Evolutionary conservation across 164 flowering plant genomes (phyloP), one percentile per base, ranked within the genome.

Genomic region (Macadamia integrifolia): DNA sequence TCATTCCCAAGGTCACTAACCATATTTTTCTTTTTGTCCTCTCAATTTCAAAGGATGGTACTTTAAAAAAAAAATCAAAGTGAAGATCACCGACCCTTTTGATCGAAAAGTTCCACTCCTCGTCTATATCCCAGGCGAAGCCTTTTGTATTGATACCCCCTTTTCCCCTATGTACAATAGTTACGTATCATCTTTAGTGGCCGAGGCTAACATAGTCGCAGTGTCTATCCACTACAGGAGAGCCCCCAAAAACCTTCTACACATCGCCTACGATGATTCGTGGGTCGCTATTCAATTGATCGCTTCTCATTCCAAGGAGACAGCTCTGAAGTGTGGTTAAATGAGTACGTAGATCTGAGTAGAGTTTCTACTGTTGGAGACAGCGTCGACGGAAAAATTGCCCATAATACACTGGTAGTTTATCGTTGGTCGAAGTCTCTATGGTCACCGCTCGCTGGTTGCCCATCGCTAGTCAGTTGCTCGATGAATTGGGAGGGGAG

Each of bases 171-270:
- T 14, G 14, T 43, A 70, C 65, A 76, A 77, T 40, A 18, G 31
- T 29, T 73, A 63, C 68, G 49, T 81, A 17, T 74, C 66, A 61
- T 1, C 8, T 42, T 4, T 82, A 23, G 77, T 59, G 15, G 61
- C 75, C 6, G 46, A 70, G 23, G 73, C 79, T 12, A 46, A 66
- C 1, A 65, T 66, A 1, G 9, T 84, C 1, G 75, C 71, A 1
- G 77, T 84, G 3, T 82, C 85, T 0, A 74, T 84, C 2, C 80
- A 82, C 13, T 84, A 84, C 72, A 57, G 84, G 50, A 64, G 73
- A 1, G 80, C 81, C 28, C 85, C 83, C 0, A 81, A 78, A 58
- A 76, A 78, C 70, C 78, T 71, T 52, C 67, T 81, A 0, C 84
- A 80, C 3, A 60, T 52, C 1, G 75, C 78, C 48, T 80, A 78